Evolutionary conservation across 352 stramenopile genomes (phyloP).

Genomic region (Achlya hypogyna): DNA sequence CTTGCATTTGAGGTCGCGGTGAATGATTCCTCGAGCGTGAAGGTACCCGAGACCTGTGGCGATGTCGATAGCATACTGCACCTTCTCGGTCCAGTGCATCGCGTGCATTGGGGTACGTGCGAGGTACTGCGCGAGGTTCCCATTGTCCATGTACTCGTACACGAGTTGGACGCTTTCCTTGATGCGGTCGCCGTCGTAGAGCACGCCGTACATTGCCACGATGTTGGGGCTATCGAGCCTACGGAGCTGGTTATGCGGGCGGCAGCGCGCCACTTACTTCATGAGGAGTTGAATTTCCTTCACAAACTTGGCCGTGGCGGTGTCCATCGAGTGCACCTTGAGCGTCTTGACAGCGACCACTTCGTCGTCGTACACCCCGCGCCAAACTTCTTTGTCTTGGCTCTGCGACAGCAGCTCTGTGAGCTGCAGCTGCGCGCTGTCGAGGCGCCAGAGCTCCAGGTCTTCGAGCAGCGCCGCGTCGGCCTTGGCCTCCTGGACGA

Average conservation of each 20-base stretch:
- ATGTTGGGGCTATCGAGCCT: slow-evolving; percentile 8
- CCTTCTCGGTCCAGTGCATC: slow-evolving; percentile 14
- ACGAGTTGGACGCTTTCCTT: slow-evolving; percentile 7
- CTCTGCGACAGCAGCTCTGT: neutral
- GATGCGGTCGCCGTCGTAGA: neutral
- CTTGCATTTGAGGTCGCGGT: slow-evolving; percentile 20
- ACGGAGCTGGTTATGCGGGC: neutral
- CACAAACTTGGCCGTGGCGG: slow-evolving; percentile 13
- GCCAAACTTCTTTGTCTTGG: slow-evolving; percentile 15
- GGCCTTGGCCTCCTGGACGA: neutral
- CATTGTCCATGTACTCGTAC: slow-evolving; percentile 14
- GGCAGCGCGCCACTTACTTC: neutral
- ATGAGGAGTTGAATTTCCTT: slow-evolving; percentile 14
- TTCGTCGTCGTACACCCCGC: slow-evolving; percentile 15
- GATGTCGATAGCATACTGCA: slow-evolving; percentile 6
- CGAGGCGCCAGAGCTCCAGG: slow-evolving; percentile 5
- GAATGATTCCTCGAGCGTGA: slow-evolving; percentile 3
- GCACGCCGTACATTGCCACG: slow-evolving; percentile 14
- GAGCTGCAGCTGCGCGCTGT: neutral
- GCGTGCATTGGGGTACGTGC: neutral
- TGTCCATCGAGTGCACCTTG: slow-evolving; percentile 2
- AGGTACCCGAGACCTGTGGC: slow-evolving; percentile 2
- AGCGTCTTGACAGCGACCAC: slow-evolving; percentile 12
- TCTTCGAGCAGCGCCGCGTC: neutral
- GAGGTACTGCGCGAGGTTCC: slow-evolving; percentile 8